Conservation (phyloP, 1,284 basidiomycete genomes). For the Moniliophthora roreri region DNA sequence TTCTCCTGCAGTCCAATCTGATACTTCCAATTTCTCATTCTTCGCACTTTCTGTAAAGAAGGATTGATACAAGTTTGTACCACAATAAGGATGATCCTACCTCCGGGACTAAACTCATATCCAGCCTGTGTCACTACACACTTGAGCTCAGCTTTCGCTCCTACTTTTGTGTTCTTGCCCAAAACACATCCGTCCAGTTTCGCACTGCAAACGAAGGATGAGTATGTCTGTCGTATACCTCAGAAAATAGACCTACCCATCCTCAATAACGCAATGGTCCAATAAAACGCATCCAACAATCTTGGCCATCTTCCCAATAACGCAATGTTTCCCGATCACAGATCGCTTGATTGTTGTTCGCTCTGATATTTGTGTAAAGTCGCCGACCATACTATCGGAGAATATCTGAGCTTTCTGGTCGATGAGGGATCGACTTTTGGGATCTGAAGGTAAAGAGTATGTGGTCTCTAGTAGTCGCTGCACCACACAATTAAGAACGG, state of each 20-base stretch:
- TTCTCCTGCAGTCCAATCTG: constrained; percentile 56
- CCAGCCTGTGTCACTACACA: constrained; percentile 89
- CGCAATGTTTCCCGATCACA: constrained; percentile 85
- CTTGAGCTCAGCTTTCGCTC: constrained; percentile 75
- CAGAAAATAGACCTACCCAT: constrained; percentile 64
- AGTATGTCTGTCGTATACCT: constrained; percentile 2
- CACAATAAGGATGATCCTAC: constrained; percentile 38
- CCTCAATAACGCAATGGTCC: constrained; percentile 87
- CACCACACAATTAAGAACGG: not conserved
- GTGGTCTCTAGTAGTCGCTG: constrained; percentile 54
- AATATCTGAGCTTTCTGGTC: constrained; percentile 86
- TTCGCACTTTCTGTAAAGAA: constrained; percentile 47
- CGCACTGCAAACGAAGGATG: constrained; percentile 49
- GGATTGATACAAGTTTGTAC: constrained; percentile 5
- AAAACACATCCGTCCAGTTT: constrained; percentile 90
- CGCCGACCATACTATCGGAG: constrained; percentile 80
- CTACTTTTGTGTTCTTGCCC: constrained; percentile 80
- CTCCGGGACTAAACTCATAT: constrained; percentile 76
- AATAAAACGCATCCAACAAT: constrained; percentile 87
- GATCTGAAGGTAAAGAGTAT: constrained; percentile 58
- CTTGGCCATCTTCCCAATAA: constrained; percentile 85
- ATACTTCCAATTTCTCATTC: constrained; percentile 65
- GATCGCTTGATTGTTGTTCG: constrained; percentile 86
- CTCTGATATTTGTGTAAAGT: constrained; percentile 82
- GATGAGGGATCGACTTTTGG: constrained; percentile 62